These are phyloP conservation scores for Aegilops bicornis DNA, from an alignment of 176 grass and related monocot species.

Conservation along the genomic window DNA sequence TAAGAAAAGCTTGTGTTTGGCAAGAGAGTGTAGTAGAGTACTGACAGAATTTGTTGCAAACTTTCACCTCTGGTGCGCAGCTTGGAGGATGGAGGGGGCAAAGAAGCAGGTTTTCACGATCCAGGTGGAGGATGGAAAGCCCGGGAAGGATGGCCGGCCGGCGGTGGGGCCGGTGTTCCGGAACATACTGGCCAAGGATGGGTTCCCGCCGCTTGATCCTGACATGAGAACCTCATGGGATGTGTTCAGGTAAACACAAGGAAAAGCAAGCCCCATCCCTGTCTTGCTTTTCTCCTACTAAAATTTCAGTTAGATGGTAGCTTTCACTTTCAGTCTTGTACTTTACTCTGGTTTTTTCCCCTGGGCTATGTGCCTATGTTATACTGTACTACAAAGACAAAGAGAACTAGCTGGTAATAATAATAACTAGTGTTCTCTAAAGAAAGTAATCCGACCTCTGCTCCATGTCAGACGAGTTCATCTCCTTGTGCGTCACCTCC, in stretches of 20 bases:
- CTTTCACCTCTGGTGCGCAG: conserved; percentile 2
- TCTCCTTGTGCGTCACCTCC: not conserved
- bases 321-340: not conserved
- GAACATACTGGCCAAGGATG: conserved; percentile 71
- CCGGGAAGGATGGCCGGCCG: conserved; percentile 61
- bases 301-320: not conserved
- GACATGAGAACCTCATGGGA: conserved; percentile 92
- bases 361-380: not conserved
- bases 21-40: not conserved
- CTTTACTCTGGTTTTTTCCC: not conserved
- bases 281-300: not conserved
- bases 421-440: not conserved
- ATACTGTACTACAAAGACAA: not conserved
- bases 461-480: not conserved
- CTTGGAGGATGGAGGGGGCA: conserved; percentile 31
- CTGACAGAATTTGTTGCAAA: conserved; percentile 8
- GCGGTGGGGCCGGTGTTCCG: conserved; percentile 79
- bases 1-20: too few relatives aligned
- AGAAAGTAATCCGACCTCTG: not conserved
- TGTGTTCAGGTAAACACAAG: conserved; percentile 74
- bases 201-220: conserved; percentile 52
- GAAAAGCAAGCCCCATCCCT: not conserved
- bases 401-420: not conserved
- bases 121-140: conserved; percentile 65
- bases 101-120: conserved; percentile 59